phyloP scores from a whole-genome alignment of 2,329 filamentous ascomycete genomes.

The Zalaria obscura region DNA sequence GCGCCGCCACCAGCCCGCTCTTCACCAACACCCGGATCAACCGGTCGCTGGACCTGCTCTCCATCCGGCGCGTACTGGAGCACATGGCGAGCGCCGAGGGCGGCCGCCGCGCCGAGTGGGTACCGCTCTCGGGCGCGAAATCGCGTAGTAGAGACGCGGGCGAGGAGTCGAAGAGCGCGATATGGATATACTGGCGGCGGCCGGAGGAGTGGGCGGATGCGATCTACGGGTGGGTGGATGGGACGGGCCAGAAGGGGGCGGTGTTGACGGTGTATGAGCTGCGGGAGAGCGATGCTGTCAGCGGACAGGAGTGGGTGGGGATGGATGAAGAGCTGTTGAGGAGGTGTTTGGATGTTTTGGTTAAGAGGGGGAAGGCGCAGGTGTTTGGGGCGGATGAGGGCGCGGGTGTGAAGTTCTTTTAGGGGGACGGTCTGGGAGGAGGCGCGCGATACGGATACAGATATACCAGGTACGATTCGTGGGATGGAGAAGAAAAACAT shows the following conservation, averaged over 20 bases:
- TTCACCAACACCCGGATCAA: conserved; percentile 35
- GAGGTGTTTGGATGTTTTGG: conserved; percentile 64
- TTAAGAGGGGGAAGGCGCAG: conserved; percentile 84
- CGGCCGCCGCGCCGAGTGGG: conserved; percentile 51
- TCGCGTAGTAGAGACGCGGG: conserved; percentile 6
- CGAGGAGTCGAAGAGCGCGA: conserved; percentile 35
- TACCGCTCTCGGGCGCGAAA: conserved; percentile 18
- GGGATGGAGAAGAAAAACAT: background rate
- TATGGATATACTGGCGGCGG: conserved; percentile 72
- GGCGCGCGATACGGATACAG: background rate
- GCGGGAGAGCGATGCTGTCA: conserved; percentile 68
- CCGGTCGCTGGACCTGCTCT: conserved; percentile 34
- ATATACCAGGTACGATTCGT: too few species aligned
- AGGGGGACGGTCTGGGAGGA: conserved; percentile 17
- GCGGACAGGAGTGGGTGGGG: conserved; percentile 23
- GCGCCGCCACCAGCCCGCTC: conserved; percentile 43
- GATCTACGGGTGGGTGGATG: conserved; percentile 68
- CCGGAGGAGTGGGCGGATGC: conserved; percentile 80
- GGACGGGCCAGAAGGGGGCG: conserved; percentile 73
- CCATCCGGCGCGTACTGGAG: conserved; percentile 39
- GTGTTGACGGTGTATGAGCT: conserved; percentile 92
- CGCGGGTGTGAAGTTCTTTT: conserved; percentile 94
- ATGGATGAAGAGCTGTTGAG: conserved; percentile 73
- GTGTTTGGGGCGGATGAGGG: conserved; percentile 83
- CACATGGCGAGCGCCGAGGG: conserved; percentile 41